Conservation (phyloP, 1,284 basidiomycete genomes). For the Fomitopsis palustris region DNA sequence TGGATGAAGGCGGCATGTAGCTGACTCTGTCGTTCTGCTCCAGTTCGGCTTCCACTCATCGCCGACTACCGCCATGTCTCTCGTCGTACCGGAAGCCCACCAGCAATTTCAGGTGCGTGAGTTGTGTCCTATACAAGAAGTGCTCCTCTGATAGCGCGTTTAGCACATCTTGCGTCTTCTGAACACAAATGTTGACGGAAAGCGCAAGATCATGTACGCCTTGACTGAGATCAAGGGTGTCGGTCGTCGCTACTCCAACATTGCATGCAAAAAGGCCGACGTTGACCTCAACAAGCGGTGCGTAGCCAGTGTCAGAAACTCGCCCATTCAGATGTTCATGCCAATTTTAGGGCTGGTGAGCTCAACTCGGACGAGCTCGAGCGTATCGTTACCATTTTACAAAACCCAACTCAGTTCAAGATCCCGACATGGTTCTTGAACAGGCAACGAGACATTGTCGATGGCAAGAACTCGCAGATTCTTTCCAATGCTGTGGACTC, state of each 20-base stretch:
- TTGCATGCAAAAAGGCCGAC: conserved; percentile 99
- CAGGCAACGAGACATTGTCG: conserved; percentile 97
- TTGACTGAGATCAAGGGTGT: conserved; percentile 99
- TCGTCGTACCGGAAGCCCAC: conserved; percentile 90
- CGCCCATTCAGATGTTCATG: not conserved
- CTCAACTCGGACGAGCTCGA: conserved; percentile 98
- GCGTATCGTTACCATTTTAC: conserved; percentile 98
- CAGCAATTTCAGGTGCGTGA: conserved; percentile 83
- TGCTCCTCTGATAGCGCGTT: not conserved
- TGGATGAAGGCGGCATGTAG: conserved; percentile 3
- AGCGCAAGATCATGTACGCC: conserved; percentile 98
- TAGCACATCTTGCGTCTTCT: conserved; percentile 98
- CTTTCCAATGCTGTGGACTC: conserved; percentile 98
- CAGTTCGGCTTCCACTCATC: not conserved
- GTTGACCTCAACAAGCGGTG: conserved; percentile 98
- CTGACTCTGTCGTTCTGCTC: not conserved
- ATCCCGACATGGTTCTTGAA: conserved; percentile 99
- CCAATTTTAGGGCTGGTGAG: conserved; percentile 71
- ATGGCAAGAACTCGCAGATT: conserved; percentile 96
- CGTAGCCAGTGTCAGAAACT: conserved; percentile 21
- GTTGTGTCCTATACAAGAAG: no score
- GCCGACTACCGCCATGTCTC: conserved; percentile 64
- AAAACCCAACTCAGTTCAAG: conserved; percentile 99
- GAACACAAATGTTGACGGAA: conserved; percentile 99
- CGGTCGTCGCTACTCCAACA: conserved; percentile 96